Percentiles rank a stretch among this genome's conserved stretches.
phyloP scores from a whole-genome alignment of 805 yeast genomes.

The Metschnikowia orientalis region DNA sequence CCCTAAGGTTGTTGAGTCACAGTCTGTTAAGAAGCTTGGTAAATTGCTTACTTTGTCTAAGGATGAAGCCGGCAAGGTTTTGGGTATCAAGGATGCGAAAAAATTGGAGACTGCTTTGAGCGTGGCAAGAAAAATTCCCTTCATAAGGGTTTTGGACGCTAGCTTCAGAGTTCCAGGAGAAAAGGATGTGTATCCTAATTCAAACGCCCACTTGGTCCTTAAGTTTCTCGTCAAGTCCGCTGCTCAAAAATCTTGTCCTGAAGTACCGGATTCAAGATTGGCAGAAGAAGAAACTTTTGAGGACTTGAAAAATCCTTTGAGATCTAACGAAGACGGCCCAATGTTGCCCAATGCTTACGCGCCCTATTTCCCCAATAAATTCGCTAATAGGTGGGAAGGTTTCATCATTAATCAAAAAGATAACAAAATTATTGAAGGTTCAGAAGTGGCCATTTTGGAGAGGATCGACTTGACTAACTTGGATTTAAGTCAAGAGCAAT shows the following conservation, averaged over 20 bases:
- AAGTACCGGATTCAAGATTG: slow-evolving; percentile 37
- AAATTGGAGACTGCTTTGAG: slow-evolving; percentile 47
- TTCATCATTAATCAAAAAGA: slow-evolving; percentile 71
- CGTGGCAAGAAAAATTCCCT: slow-evolving; percentile 65
- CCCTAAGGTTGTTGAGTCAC: slow-evolving; percentile 37
- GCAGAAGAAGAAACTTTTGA: slow-evolving; percentile 62
- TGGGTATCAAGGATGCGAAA: slow-evolving; percentile 48
- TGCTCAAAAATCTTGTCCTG: slow-evolving; percentile 54
- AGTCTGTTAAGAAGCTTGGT: slow-evolving; percentile 58
- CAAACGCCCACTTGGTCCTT: slow-evolving; percentile 69
- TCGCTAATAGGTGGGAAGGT: slow-evolving; percentile 60
- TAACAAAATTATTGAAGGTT: slow-evolving; percentile 64
- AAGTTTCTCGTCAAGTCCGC: slow-evolving; percentile 77
- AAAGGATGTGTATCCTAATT: slow-evolving; percentile 52
- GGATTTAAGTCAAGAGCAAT: slow-evolving; percentile 48
- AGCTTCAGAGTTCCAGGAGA: slow-evolving; percentile 88
- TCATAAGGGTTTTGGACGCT: slow-evolving; percentile 61
- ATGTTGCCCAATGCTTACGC: slow-evolving; percentile 58
- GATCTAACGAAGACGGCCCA: slow-evolving; percentile 66
- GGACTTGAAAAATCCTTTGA: slow-evolving; percentile 65
- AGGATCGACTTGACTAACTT: slow-evolving; percentile 55
- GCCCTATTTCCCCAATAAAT: slow-evolving; percentile 66
- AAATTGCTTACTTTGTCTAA: slow-evolving; percentile 60
- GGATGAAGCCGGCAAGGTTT: slow-evolving; percentile 48
- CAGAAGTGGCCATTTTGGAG: slow-evolving; percentile 49